phyloP scores from a whole-genome alignment of 768 basidiomycete genomes.

The Tubosaeta sp. region DNA sequence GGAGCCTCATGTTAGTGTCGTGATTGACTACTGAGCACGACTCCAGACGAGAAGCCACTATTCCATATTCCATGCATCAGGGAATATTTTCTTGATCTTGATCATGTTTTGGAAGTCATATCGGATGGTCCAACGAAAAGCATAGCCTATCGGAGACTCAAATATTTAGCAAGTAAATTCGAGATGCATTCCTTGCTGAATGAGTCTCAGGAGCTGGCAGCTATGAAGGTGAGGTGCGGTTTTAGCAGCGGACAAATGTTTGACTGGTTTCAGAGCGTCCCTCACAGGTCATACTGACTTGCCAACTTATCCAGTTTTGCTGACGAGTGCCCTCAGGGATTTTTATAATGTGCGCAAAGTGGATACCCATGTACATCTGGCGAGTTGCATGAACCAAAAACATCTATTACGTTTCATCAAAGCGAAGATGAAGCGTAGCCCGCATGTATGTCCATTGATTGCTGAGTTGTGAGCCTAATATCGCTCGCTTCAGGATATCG shows the following conservation, averaged over 20 bases:
- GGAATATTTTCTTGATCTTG: conserved; percentile 96
- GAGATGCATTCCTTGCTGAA: conserved; percentile 90
- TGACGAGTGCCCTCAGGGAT: conserved; percentile 53
- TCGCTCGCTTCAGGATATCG: conserved; percentile 64
- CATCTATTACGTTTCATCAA: conserved; percentile 98
- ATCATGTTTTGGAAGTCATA: conserved; percentile 86
- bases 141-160: conserved; percentile 87
- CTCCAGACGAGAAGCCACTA: conserved; percentile 47
- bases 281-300: conserved; percentile 24
- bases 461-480: not conserved
- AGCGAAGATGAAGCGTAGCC: conserved; percentile 90
- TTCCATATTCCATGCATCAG: conserved; percentile 81
- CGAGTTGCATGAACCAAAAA: conserved; percentile 99
- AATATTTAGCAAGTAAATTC: conserved; percentile 91
- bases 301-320: not conserved
- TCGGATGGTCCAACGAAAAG: conserved; percentile 95
- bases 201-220: conserved; percentile 88
- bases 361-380: conserved; percentile 98
- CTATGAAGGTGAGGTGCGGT: conserved; percentile 77
- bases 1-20: not conserved
- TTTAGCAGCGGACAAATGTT: not conserved
- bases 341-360: conserved; percentile 99
- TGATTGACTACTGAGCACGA: conserved; percentile 1
- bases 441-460: conserved; percentile 48
- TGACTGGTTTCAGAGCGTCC: conserved; percentile 25